Conservation (phyloP, 345 rosid species). For the Moricandia moricandioides region DNA sequence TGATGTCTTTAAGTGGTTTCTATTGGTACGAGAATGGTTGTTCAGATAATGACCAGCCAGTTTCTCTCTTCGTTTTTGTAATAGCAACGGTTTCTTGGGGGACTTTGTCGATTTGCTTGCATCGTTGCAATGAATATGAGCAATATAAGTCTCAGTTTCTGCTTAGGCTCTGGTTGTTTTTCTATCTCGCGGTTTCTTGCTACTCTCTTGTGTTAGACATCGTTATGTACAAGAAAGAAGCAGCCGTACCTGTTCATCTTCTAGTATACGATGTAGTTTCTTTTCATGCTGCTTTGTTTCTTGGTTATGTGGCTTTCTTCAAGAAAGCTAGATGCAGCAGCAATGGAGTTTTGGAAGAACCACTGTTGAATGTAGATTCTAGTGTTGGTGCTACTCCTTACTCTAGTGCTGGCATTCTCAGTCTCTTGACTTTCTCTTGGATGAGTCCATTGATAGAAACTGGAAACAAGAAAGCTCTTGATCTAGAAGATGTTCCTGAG, state of each 20-base stretch:
- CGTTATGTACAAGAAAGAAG: slow-evolving; percentile 39
- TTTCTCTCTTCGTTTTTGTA: slow-evolving; percentile 50
- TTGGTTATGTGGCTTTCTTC: slow-evolving; percentile 49
- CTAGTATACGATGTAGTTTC: slow-evolving; percentile 44
- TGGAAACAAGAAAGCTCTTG: slow-evolving; percentile 57
- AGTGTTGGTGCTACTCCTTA: slow-evolving; percentile 44
- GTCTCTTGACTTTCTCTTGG: slow-evolving; percentile 63
- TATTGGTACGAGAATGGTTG: slow-evolving; percentile 61
- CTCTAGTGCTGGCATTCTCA: slow-evolving; percentile 45
- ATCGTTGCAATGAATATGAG: slow-evolving; percentile 35
- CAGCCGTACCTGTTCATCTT: slow-evolving; percentile 31
- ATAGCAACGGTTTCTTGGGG: slow-evolving; percentile 65
- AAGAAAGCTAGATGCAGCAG: slow-evolving; percentile 32
- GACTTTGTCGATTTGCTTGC: slow-evolving; percentile 44
- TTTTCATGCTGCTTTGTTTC: slow-evolving; percentile 42
- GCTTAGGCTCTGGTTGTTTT: slow-evolving; percentile 70
- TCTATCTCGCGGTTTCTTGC: slow-evolving; percentile 54
- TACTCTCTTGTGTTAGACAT: slow-evolving; percentile 59
- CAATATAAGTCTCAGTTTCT: slow-evolving; percentile 47
- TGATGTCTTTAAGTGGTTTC: slow-evolving; percentile 56
- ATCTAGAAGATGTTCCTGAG: slow-evolving; percentile 67
- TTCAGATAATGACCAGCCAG: slow-evolving; percentile 47
- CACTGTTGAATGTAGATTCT: slow-evolving; percentile 40
- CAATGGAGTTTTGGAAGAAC: slow-evolving; percentile 43
- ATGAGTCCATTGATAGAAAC: slow-evolving; percentile 53